A percentile compares a stretch with the other conserved stretches of the same genome.
Evolutionary conservation across 2,329 filamentous ascomycete genomes (phyloP).

Genomic region (Fusarium transvaalense): DNA sequence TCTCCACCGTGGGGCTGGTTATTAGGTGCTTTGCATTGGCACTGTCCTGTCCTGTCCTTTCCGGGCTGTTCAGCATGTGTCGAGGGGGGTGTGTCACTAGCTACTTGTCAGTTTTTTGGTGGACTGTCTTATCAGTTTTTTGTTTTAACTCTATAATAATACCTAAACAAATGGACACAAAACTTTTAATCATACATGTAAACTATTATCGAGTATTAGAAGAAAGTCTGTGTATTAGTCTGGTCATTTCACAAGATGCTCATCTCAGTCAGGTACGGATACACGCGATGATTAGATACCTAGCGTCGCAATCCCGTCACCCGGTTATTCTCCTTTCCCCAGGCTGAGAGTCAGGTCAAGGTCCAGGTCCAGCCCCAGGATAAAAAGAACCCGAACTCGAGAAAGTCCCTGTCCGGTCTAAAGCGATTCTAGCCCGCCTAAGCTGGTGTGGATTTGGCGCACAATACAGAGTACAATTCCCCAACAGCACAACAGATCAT

Average conservation of each 20-base stretch:
- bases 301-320: conserved; percentile 16
- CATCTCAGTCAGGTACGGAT: no score
- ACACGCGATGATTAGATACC: conserved; percentile 6
- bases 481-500: conserved; percentile 3
- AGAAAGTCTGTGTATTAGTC: background rate
- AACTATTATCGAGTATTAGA: background rate
- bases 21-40: conserved; percentile 17
- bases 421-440: conserved; percentile 14
- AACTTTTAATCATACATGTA: background rate
- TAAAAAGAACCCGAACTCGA: conserved; percentile 35
- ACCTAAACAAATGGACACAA: background rate
- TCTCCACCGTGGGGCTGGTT: conserved; percentile 26
- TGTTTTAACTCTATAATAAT: background rate
- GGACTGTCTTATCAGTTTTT: background rate
- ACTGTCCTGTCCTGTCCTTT: background rate
- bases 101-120: background rate
- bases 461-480: background rate
- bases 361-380: conserved; percentile 1
- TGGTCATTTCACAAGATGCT: background rate
- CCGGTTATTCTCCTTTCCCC: conserved; percentile 16
- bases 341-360: background rate
- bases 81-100: conserved; percentile 30
- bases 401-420: conserved; percentile 2
- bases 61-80: no score
- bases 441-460: background rate